These are phyloP conservation scores for Ormosia emarginata DNA, from an alignment of 306 rosid genomes.

Conservation along the genomic window DNA sequence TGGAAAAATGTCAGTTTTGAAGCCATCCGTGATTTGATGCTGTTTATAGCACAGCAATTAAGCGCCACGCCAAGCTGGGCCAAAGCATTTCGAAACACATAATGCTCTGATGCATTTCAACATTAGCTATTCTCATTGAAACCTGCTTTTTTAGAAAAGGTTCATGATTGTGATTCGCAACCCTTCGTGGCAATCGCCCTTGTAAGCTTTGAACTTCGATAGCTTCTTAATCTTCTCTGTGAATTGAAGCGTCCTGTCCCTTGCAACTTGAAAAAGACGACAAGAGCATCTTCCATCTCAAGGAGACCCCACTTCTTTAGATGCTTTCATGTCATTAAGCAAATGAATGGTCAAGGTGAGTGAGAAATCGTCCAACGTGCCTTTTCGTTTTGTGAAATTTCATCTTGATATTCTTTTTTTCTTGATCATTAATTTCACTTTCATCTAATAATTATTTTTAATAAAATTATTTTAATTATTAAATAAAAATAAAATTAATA, in stretches of 20 bases:
- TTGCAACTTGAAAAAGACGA: not conserved
- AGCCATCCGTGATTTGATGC: not conserved
- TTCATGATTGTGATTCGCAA: not conserved
- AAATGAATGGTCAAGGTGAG: conserved; percentile 43
- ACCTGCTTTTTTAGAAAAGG: not conserved
- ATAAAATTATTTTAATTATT: too few relatives aligned
- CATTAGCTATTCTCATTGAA: not conserved
- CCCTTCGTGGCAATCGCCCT: not conserved
- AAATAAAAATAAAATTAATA: too few relatives aligned
- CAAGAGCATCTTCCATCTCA: conserved; percentile 24
- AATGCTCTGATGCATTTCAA: not conserved
- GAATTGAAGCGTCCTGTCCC: not conserved
- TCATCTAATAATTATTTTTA: too few relatives aligned
- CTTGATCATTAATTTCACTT: too few relatives aligned
- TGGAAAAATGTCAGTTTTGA: not conserved
- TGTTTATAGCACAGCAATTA: not conserved
- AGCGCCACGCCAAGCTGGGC: not conserved
- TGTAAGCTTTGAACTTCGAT: not conserved
- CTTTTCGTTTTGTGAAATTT: conserved; percentile 24
- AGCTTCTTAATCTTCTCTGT: not conserved
- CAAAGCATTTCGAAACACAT: not conserved
- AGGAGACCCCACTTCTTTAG: conserved; percentile 15
- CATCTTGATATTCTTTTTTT: not conserved
- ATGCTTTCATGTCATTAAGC: conserved; percentile 26
- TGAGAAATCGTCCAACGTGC: not conserved